Evolutionary conservation across 2,329 filamentous ascomycete genomes (phyloP).

Genomic region (Fusarium siculi): DNA sequence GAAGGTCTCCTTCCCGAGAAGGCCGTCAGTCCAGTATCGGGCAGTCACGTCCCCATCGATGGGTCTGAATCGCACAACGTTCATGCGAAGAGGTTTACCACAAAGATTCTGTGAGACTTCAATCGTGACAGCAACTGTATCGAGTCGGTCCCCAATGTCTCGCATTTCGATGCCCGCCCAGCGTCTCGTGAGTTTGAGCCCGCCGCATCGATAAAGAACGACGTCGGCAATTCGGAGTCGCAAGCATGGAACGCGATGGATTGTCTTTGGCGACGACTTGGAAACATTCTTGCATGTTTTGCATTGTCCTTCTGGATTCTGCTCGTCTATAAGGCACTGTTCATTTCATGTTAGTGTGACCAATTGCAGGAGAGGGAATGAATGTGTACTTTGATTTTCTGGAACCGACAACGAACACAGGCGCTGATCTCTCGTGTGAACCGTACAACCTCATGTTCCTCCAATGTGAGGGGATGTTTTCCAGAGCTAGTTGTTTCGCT

Average conservation of each 20-base stretch:
- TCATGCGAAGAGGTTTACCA: constrained; percentile 49
- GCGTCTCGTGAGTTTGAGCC: constrained; percentile 56
- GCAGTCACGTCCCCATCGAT: constrained; percentile 50
- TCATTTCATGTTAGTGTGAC: constrained; percentile 4
- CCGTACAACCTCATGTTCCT: background rate
- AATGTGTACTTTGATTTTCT: constrained; percentile 35
- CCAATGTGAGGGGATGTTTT: background rate
- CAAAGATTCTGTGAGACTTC: constrained; percentile 54
- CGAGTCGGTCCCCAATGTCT: constrained; percentile 52
- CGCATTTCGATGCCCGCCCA: constrained; percentile 55
- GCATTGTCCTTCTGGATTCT: constrained; percentile 51
- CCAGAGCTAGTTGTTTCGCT: background rate
- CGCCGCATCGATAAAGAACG: constrained; percentile 55
- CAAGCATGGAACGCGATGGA: constrained; percentile 58
- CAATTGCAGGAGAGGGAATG: background rate
- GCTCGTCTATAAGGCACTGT: constrained; percentile 53
- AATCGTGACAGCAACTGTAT: constrained; percentile 47
- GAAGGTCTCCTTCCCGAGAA: constrained; percentile 36
- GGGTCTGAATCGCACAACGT: constrained; percentile 56
- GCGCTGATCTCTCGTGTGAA: constrained; percentile 12
- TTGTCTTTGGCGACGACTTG: constrained; percentile 57
- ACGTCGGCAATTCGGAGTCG: constrained; percentile 57
- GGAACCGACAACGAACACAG: constrained; percentile 38
- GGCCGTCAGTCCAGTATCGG: constrained; percentile 52
- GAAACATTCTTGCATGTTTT: constrained; percentile 53